A percentile compares a stretch with the other conserved stretches of the same genome.
phyloP scores from a whole-genome alignment of 805 yeast genomes.

The Zygosaccharomyces bisporus region DNA sequence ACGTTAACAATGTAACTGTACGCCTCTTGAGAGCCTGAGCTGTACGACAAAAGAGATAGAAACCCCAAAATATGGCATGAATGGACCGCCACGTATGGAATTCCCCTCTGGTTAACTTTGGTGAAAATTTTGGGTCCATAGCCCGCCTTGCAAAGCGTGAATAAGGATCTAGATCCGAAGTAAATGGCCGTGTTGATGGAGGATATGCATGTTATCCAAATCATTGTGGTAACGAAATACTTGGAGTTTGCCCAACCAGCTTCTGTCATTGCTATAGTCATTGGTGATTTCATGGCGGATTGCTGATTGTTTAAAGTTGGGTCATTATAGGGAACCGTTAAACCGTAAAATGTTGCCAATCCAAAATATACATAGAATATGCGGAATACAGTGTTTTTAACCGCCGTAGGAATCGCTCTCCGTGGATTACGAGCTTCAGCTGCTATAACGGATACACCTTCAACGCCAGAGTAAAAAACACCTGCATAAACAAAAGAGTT shows the following conservation, averaged over 20 bases:
- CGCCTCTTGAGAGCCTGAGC: constrained; percentile 34
- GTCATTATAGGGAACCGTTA: constrained; percentile 55
- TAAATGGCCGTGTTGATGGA: constrained; percentile 69
- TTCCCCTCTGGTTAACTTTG: constrained; percentile 52
- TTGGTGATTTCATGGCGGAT: constrained; percentile 46
- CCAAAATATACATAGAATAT: constrained; percentile 52
- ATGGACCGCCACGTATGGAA: constrained; percentile 59
- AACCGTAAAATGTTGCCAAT: constrained; percentile 52
- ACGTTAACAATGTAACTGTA: constrained; percentile 58
- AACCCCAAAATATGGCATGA: constrained; percentile 53
- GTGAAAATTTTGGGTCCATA: constrained; percentile 55
- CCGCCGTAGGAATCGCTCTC: constrained; percentile 54
- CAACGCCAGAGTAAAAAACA: constrained; percentile 57
- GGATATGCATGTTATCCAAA: constrained; percentile 59
- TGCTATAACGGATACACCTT: constrained; percentile 55
- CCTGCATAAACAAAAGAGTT: constrained; percentile 57
- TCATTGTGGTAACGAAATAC: constrained; percentile 50
- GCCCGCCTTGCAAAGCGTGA: constrained; percentile 59
- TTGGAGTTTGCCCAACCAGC: constrained; percentile 53
- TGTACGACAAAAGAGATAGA: constrained; percentile 45
- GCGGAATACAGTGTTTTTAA: constrained; percentile 52
- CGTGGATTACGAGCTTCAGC: constrained; percentile 60
- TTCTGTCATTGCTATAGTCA: constrained; percentile 45
- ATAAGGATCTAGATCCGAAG: constrained; percentile 64
- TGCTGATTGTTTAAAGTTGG: constrained; percentile 40